Base-by-base conservation (phyloP, 345 rosid species). In the Euphorbia lathyris region DNA sequence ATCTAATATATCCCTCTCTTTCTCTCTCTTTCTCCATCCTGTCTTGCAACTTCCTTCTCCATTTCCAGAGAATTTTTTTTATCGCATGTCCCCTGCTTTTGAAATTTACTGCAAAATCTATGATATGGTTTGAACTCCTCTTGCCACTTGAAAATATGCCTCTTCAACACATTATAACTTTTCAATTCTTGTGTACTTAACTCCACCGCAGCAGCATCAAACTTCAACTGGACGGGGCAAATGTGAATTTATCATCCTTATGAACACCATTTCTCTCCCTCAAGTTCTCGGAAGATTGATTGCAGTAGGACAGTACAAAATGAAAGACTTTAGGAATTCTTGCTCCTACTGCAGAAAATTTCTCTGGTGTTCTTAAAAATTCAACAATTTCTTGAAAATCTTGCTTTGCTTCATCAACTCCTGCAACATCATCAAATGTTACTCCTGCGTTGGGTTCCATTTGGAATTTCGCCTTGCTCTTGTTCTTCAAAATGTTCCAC, bases 191-290 rank as follows among this genome's bases (percentile, higher is more conserved):
- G 62, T 22, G 75, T 50, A 38, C 78, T 69, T 11, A 77, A 83
- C 36, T 73, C 65, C 70, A 45, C 60, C 17, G 17, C 72, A 70
- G 69, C 56, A 13, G 68, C 68, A 58, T 80, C 83, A 63, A 86
- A 85, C 30, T 74, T 74, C 76, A 88, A 69, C 48, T 77, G 79
- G 0, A 83, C 76, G n/a, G 89, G 90, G 74, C 86, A 88, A 50
- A 78, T 34, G 62, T 57, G 75, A 76, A 71, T 30, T 63, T 77
- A n/a, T 73, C 72, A 56, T 83, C 68, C 63, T 48, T 50, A 0
- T 48, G 13, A 36, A 32, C 58, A 72, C 7, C 9, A 42, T 29
- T 47, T n/a, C 23, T 19, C 53, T 64, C 68, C 38, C 50, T 47
- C 40, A 58, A 51, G 50, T 25, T 25, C 42, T 43, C 58, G 25